phyloP scores from a whole-genome alignment of 495 filamentous ascomycete genomes.

The Tuber magnatum region DNA sequence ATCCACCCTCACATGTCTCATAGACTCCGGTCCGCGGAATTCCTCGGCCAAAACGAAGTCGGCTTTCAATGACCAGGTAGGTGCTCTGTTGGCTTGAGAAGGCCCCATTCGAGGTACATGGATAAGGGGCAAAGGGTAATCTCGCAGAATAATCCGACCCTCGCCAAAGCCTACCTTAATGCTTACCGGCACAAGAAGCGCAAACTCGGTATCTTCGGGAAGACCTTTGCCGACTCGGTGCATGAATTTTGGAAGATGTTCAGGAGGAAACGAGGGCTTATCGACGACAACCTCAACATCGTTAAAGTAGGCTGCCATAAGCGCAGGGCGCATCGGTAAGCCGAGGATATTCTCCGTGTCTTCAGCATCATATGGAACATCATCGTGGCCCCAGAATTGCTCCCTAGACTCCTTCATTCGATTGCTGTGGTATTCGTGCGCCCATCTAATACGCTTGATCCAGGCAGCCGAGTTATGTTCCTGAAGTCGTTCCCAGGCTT shows the following conservation, averaged over 20 bases:
- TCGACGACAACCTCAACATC: slow-evolving; percentile 82
- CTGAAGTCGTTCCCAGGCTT: slow-evolving; percentile 68
- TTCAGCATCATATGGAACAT: slow-evolving; percentile 69
- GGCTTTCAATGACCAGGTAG: slow-evolving; percentile 73
- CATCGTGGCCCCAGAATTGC: slow-evolving; percentile 75
- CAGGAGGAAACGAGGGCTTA: slow-evolving; percentile 82
- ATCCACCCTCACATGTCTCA: slow-evolving; percentile 70
- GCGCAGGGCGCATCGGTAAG: slow-evolving; percentile 74
- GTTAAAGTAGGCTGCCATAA: slow-evolving; percentile 72
- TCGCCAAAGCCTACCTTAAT: slow-evolving; percentile 89
- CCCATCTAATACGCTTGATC: slow-evolving; percentile 82
- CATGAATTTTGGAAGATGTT: slow-evolving; percentile 72
- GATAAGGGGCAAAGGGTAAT: slow-evolving; percentile 87
- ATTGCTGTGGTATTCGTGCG: slow-evolving; percentile 59
- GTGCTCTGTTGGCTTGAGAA: slow-evolving; percentile 70
- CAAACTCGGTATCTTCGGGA: slow-evolving; percentile 81
- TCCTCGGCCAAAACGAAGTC: slow-evolving; percentile 98
- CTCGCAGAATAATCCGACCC: slow-evolving; percentile 70
- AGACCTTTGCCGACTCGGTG: slow-evolving; percentile 90
- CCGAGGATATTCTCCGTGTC: slow-evolving; percentile 80
- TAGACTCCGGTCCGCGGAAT: slow-evolving; percentile 68
- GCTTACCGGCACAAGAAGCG: slow-evolving; percentile 80
- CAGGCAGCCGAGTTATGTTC: slow-evolving; percentile 79
- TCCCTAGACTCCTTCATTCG: slow-evolving; percentile 71
- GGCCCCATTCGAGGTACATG: slow-evolving; percentile 79